These are phyloP conservation scores for Chaetomiaceae sp. DNA, from an alignment of 2,329 filamentous ascomycete genomes.

Conservation along the genomic window DNA sequence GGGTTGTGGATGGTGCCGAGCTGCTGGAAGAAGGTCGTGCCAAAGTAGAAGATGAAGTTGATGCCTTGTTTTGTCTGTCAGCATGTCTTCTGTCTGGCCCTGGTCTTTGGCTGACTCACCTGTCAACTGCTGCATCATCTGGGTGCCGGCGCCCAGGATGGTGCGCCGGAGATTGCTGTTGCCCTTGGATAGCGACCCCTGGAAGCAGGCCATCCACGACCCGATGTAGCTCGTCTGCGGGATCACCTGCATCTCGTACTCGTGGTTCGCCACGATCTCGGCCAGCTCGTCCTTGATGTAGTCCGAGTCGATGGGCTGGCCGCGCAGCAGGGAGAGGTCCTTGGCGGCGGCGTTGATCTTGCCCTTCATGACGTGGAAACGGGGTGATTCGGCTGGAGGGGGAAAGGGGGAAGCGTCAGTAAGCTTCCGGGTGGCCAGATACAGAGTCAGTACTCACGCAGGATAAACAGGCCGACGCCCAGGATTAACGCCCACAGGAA, in stretches of 20 bases:
- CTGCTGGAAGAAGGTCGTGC: constrained; percentile 65
- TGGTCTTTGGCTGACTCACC: constrained; percentile 34
- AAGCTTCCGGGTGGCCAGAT: no score
- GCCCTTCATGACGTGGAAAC: constrained; percentile 66
- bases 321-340: constrained; percentile 57
- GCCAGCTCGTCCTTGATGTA: constrained; percentile 65
- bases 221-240: constrained; percentile 52
- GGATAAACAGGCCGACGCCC: constrained; percentile 34
- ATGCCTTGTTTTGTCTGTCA: constrained; percentile 37
- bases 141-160: constrained; percentile 50
- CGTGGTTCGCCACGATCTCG: constrained; percentile 70
- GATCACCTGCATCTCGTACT: constrained; percentile 60
- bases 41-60: constrained; percentile 73
- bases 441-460: constrained; percentile 26
- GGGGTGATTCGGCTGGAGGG: constrained; percentile 60
- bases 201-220: constrained; percentile 57
- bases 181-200: constrained; percentile 48
- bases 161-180: constrained; percentile 55
- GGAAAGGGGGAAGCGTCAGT: no score
- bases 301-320: constrained; percentile 58
- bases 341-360: constrained; percentile 54
- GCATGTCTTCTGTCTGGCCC: no score
- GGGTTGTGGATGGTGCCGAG: constrained; percentile 60
- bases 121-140: constrained; percentile 54
- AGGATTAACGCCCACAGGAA: constrained; percentile 47